phyloP scores from a whole-genome alignment of 352 stramenopile species.

The Bremia lactucae region DNA sequence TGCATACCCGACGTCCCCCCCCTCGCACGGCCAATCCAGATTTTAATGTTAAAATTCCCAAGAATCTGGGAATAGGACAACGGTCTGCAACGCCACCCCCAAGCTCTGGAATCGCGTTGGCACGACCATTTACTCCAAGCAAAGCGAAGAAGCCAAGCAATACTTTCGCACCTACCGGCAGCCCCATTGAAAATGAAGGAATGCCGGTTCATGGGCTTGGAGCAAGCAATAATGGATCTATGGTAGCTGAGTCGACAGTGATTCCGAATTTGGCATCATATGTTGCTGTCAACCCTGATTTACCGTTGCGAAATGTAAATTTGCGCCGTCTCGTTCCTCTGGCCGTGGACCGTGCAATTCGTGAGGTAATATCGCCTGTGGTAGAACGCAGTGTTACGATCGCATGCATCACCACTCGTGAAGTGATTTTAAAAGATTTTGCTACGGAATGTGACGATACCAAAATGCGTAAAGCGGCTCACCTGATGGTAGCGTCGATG shows the following conservation, averaged over 20 bases:
- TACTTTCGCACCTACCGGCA: conserved; percentile 41
- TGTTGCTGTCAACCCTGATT: conserved; percentile 94
- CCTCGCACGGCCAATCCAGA: conserved; percentile 95
- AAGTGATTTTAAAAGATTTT: conserved; percentile 99
- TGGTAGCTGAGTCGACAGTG: conserved; percentile 87
- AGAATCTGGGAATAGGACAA: conserved; percentile 26
- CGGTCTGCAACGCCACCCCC: conserved; percentile 53
- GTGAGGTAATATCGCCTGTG: conserved; percentile 97
- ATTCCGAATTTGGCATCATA: conserved; percentile 98
- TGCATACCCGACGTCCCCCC: conserved; percentile 86
- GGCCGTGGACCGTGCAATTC: conserved; percentile 95
- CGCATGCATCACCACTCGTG: conserved; percentile 95
- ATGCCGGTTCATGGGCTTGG: conserved; percentile 21
- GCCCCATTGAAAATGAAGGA: conserved; percentile 35
- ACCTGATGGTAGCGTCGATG: conserved; percentile 98
- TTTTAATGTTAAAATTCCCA: conserved; percentile 94
- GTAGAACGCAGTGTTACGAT: conserved; percentile 98
- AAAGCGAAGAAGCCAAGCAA: conserved; percentile 46
- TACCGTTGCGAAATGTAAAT: conserved; percentile 90
- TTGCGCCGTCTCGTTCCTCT: conserved; percentile 93
- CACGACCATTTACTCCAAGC: conserved; percentile 46
- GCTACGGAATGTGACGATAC: conserved; percentile 90
- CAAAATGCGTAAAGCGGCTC: conserved; percentile 96
- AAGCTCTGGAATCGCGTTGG: conserved; percentile 31
- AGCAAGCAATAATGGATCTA: conserved; percentile 12